Percentiles rank a stretch among this genome's conserved stretches.
These are phyloP conservation scores for Calonectria henricotiae DNA, from an alignment of 2,329 filamentous ascomycete genomes.

Conservation along the genomic window DNA sequence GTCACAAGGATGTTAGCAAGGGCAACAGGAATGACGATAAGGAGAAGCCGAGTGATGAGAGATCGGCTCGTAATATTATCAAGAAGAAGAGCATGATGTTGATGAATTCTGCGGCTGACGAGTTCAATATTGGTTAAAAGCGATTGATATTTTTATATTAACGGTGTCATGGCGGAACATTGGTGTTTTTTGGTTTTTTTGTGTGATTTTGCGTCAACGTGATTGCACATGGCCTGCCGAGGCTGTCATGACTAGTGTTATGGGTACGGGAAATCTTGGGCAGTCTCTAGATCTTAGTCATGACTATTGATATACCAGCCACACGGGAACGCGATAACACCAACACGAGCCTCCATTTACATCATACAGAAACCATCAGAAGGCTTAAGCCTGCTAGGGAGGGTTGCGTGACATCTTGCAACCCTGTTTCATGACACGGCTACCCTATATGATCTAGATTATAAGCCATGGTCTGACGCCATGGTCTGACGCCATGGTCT, in stretches of 20 bases:
- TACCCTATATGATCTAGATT: constrained; percentile 38
- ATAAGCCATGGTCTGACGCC: constrained; percentile 30
- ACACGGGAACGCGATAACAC: not conserved
- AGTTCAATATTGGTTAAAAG: constrained; percentile 78
- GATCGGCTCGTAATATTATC: constrained; percentile 62
- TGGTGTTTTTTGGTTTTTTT: not conserved
- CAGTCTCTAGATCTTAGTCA: not conserved
- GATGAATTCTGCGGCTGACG: constrained; percentile 75
- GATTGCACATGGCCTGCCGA: not conserved
- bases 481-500: constrained; percentile 11
- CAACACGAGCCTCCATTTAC: not conserved
- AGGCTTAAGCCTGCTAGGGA: not conserved
- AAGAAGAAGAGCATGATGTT: constrained; percentile 77
- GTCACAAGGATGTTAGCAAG: constrained; percentile 55
- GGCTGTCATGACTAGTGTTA: not conserved
- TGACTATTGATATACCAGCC: not conserved
- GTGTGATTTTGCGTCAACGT: not conserved
- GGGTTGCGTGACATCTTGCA: constrained; percentile 23
- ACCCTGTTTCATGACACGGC: constrained; percentile 29
- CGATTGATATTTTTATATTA: constrained; percentile 12
- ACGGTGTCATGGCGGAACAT: constrained; percentile 7
- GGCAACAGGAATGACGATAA: constrained; percentile 61
- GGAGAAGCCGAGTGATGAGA: constrained; percentile 58
- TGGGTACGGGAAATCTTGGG: not conserved
- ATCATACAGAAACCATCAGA: constrained; percentile 28